Base-by-base conservation (phyloP, 2,329 filamentous ascomycete species). In the Beauveria pseudobassiana region DNA sequence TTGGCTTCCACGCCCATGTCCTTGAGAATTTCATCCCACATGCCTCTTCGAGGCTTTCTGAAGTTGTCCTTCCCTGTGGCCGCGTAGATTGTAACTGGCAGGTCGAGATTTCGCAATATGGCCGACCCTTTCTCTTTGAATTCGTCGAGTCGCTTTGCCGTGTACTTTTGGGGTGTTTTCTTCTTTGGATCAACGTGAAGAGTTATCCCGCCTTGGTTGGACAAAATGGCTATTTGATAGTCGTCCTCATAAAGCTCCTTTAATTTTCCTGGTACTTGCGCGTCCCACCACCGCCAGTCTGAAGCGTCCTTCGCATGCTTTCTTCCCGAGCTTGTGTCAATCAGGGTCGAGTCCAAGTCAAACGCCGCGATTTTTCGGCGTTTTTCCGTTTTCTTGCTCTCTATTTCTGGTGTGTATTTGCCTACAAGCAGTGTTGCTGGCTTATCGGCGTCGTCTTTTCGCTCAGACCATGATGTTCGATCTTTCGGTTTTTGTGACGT, bases 231-330 rank as follows among this genome's bases (percentile, higher is more conserved):
- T 14, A 98, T 75, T 51, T 83, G 83, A 73, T 90, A 96, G 34
- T 87, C 91, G 66, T 95, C 83, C 12, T 84, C 78, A 69, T 91
- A 83, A 2, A 98, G 78, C 63, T 86, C 77, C 65, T 82, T 84
- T 20, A 99, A 73, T 58, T 78, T 84, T 0, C 73, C 75, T 1
- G 91, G 91, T 0, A 98, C 89, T 20, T 76, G 80, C 16, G 75
- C 68, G 72, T 96, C 78, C 91, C 92, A 98, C 95, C 95, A 99
- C 73, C 90, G 91, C 95, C 95, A 99, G 71, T 98, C 93, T 4
- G 80, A 78, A 0, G 87, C 83, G 65, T 86, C 84, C 57, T 82
- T 82, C 3, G 85, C 82, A 69, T 93, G 93, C 56, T 83, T 88
- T 74, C 91, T 95, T 8, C 92, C 92, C 0, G 92, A 96, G 4